phyloP scores from a whole-genome alignment of 2,329 filamentous ascomycete species.

The Cadophora malorum region DNA sequence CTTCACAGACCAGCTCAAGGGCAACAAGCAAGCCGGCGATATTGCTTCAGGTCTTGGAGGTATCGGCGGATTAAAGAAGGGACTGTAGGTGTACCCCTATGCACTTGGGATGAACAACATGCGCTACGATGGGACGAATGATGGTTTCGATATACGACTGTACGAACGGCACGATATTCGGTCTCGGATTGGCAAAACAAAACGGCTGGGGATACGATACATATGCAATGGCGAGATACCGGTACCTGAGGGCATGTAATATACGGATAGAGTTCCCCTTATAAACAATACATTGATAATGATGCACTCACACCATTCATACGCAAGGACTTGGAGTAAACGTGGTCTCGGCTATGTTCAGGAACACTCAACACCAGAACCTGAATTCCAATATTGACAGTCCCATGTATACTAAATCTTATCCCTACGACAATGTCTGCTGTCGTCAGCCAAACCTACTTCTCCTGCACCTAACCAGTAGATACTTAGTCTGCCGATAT shows the following conservation, averaged over 20 bases:
- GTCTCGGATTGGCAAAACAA: not conserved
- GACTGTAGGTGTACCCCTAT: slow-evolving; percentile 3
- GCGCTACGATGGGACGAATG: slow-evolving; percentile 14
- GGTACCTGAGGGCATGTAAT: not conserved
- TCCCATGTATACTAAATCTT: not conserved
- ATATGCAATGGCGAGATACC: not conserved
- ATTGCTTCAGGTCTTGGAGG: slow-evolving; percentile 39
- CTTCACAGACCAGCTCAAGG: slow-evolving; percentile 43
- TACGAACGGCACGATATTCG: slow-evolving; percentile 5
- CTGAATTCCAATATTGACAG: not conserved
- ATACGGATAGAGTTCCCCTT: not conserved
- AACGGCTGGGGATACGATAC: not conserved
- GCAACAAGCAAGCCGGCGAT: slow-evolving; percentile 47
- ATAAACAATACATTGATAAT: not conserved
- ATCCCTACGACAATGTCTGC: not conserved
- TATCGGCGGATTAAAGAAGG: slow-evolving; percentile 37
- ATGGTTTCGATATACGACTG: slow-evolving; percentile 2
- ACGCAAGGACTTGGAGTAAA: not conserved
- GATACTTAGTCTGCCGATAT: not conserved
- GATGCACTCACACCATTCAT: not conserved
- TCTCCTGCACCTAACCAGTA: not conserved
- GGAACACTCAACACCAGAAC: not conserved
- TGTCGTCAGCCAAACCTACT: slow-evolving; percentile 6
- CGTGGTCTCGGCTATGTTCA: not conserved
- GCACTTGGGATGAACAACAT: not conserved